phyloP scores from a whole-genome alignment of 1,284 basidiomycete species.

The Cryptococcus deneoformans region DNA sequence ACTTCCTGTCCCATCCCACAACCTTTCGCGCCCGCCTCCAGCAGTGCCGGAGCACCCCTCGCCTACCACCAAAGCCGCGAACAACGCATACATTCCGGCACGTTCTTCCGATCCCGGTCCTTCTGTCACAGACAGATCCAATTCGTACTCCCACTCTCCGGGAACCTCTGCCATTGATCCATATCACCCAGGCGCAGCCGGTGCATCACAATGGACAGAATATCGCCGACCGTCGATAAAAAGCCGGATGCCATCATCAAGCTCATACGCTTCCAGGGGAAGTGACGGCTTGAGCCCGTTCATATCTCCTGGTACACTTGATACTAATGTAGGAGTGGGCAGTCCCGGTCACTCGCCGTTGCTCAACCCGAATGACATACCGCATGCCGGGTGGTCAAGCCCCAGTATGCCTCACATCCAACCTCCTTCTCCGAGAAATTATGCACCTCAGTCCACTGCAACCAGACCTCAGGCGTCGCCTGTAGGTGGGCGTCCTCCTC shows the following conservation, averaged over 20 bases:
- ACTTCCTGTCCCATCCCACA: constrained; percentile 30
- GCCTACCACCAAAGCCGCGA: not conserved
- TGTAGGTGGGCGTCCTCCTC: constrained; percentile 18
- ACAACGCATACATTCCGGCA: not conserved
- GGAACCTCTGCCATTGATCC: not conserved
- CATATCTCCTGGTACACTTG: constrained; percentile 1
- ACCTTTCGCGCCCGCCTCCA: constrained; percentile 9
- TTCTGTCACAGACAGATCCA: constrained; percentile 8
- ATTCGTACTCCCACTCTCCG: constrained; percentile 37
- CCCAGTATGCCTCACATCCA: constrained; percentile 1
- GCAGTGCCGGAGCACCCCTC: constrained; percentile 3
- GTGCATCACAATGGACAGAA: constrained; percentile 25
- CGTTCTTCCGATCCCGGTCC: not conserved
- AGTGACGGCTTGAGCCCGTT: constrained; percentile 37
- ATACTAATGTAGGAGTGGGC: not conserved
- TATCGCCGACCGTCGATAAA: constrained; percentile 22
- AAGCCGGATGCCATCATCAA: constrained; percentile 22
- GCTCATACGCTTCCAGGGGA: constrained; percentile 29
- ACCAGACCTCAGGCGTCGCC: constrained; percentile 10
- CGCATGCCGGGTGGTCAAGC: constrained; percentile 3
- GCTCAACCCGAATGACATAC: constrained; percentile 27
- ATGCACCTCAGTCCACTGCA: not conserved
- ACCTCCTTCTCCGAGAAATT: constrained; percentile 1
- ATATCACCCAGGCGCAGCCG: not conserved
- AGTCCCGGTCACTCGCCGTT: constrained; percentile 32